Base-by-base conservation (phyloP, 257 asterid species). In the Sherardia arvensis region DNA sequence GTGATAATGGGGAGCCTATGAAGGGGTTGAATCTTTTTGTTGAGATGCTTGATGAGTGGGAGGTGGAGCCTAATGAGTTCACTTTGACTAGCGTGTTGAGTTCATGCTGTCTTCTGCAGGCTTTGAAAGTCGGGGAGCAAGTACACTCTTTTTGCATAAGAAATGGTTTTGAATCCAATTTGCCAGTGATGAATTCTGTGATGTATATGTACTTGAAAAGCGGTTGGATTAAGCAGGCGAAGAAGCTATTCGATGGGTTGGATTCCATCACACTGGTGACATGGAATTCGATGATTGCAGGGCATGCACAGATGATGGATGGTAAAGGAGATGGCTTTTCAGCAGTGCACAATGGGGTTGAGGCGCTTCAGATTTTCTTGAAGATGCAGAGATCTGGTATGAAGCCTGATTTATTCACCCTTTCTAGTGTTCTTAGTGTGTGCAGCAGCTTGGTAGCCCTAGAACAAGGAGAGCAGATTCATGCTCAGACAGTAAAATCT, bases 241-340 rank as follows among this genome's bases (percentile, higher is more conserved):
- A 82, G 76, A 79, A 79, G 81, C 25, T 91, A 78, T 88, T 91
- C 59, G 84, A 85, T 60, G 83, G 82, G 62, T 83, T 87, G 88
- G 78, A 67, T 57, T 62, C 53, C 12, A 29, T 77, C 32, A 76
- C 78, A 75, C 77, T 88, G 74, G 89, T 88, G 27, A 76, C 95
- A 21, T 91, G 97, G 98, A 91, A 91, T 53, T 85, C 97, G 21
- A 84, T 88, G 93, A 85, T 91, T 77, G 95, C 95, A 2, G 95
- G 98, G 53, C 82, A 83, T 65, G 91, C 88, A 38, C 91, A 92
- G 28, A 77, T 82, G 84, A 79, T 78, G 64, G 83, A 73, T 58
- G 74, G 64, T 22, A 75, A 76, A 8, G 79, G 71, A 68, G 85
- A 84, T 38, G 71, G 83, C 61, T 61, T 92, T 68, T 78, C 87